These are phyloP conservation scores for Penicillium nordicum DNA, from an alignment of 2,329 filamentous ascomycete species.

Conservation along the genomic window DNA sequence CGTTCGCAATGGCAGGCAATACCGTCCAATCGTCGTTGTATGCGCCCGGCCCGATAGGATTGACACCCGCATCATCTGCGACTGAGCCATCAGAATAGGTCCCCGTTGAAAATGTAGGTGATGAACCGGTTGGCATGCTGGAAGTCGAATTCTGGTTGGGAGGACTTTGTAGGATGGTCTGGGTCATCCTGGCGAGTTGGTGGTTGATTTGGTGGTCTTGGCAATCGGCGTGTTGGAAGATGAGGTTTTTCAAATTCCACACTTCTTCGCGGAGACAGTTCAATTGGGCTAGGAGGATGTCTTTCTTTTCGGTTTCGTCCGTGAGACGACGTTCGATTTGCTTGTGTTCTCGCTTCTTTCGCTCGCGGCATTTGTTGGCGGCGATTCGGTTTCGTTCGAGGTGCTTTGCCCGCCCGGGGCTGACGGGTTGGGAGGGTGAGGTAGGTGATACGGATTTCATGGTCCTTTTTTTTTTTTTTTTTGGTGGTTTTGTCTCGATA, in stretches of 20 bases:
- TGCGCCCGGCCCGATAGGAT: not conserved
- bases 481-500: not conserved
- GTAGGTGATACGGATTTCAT: slow-evolving; percentile 1
- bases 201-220: slow-evolving; percentile 19
- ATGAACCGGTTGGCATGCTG: not conserved
- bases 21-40: not conserved
- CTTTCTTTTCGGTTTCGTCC: slow-evolving; percentile 19
- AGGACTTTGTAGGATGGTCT: slow-evolving; percentile 3
- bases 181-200: slow-evolving; percentile 17
- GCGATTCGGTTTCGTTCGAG: slow-evolving; percentile 25
- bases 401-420: slow-evolving; percentile 13
- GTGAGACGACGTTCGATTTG: slow-evolving; percentile 14
- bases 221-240: slow-evolving; percentile 21
- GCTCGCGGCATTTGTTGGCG: slow-evolving; percentile 22
- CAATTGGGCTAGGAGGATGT: slow-evolving; percentile 15
- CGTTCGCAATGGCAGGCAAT: not conserved
- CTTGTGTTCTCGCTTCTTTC: slow-evolving; percentile 22
- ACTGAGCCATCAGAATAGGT: slow-evolving; percentile 17
- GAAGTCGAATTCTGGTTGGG: not conserved
- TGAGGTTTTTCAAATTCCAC: slow-evolving; percentile 21
- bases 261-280: slow-evolving; percentile 18
- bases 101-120: slow-evolving; percentile 9
- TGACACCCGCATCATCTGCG: not conserved
- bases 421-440: not conserved
- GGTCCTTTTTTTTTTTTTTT: not conserved